A percentile compares a stretch with the other conserved stretches of the same genome.
Conservation (phyloP, 352 stramenopile genomes). For the Globisporangium viniferum region DNA sequence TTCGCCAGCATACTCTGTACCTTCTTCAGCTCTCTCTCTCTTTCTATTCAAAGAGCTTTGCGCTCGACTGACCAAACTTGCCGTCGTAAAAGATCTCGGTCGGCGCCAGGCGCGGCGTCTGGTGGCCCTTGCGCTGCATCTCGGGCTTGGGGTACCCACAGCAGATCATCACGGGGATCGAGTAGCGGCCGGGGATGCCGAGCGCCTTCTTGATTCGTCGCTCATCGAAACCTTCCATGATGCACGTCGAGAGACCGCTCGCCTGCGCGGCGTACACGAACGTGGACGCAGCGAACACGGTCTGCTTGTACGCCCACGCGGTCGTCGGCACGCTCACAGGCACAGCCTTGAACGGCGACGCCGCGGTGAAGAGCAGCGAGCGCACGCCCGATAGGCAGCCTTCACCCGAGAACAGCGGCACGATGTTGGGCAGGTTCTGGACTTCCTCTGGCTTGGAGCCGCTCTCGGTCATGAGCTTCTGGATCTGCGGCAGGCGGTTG, state of each 20-base stretch:
- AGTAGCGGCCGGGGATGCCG: slow-evolving; percentile 76
- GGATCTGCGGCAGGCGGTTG: slow-evolving; percentile 60
- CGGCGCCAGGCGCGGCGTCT: slow-evolving; percentile 45
- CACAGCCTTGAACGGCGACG: slow-evolving; percentile 61
- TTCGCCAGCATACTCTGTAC: neutral
- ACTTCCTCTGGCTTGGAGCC: slow-evolving; percentile 42
- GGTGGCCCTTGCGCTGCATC: slow-evolving; percentile 7
- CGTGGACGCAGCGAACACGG: slow-evolving; percentile 61
- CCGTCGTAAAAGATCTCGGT: slow-evolving; percentile 82
- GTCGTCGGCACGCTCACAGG: slow-evolving; percentile 60
- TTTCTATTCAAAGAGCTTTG: slow-evolving; percentile 40
- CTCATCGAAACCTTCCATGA: slow-evolving; percentile 85
- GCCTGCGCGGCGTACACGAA: slow-evolving; percentile 72
- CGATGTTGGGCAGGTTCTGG: slow-evolving; percentile 51
- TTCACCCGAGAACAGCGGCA: slow-evolving; percentile 71
- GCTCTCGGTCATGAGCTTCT: slow-evolving; percentile 63
- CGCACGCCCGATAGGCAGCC: slow-evolving; percentile 55
- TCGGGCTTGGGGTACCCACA: slow-evolving; percentile 51
- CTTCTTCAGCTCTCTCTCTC: neutral
- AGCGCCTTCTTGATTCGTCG: slow-evolving; percentile 56
- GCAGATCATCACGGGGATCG: slow-evolving; percentile 69
- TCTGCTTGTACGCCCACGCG: slow-evolving; percentile 83
- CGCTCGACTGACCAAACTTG: slow-evolving; percentile 72
- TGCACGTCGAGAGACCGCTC: slow-evolving; percentile 62
- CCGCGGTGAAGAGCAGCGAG: slow-evolving; percentile 46